Conservation (phyloP, 352 stramenopile genomes). For the Phytophthora agathidicida region DNA sequence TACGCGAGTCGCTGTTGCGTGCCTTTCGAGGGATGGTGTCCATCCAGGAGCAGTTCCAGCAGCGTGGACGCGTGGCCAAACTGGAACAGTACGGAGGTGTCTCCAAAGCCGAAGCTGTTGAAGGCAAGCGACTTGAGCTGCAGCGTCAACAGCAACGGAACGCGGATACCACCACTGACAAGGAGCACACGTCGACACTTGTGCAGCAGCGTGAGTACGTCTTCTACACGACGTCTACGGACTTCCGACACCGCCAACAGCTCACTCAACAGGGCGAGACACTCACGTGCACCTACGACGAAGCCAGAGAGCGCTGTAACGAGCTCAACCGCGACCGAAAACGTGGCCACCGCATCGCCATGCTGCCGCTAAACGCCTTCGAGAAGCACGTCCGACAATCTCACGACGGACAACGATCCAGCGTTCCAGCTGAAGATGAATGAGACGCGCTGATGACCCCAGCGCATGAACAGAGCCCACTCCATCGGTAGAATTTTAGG, state of each 20-base stretch:
- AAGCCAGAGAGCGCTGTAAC: constrained; percentile 49
- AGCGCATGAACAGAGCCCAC: constrained; percentile 1
- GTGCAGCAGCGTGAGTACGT: constrained; percentile 49
- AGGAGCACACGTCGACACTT: neutral
- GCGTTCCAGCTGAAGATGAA: constrained; percentile 6
- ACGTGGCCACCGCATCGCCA: constrained; percentile 52
- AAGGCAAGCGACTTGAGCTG: constrained; percentile 24
- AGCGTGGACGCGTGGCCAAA: constrained; percentile 32
- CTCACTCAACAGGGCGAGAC: constrained; percentile 58
- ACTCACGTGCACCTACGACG: constrained; percentile 55
- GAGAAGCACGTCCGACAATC: constrained; percentile 34
- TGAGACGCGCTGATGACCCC: constrained; percentile 22
- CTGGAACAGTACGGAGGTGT: constrained; percentile 46
- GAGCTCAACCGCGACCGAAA: constrained; percentile 55
- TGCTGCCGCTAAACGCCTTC: constrained; percentile 55
- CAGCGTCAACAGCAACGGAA: constrained; percentile 3
- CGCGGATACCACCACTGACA: neutral
- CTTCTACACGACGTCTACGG: constrained; percentile 58
- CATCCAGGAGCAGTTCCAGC: constrained; percentile 55
- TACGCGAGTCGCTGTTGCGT: constrained; percentile 39
- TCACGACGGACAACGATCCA: constrained; percentile 16
- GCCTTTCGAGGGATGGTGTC: constrained; percentile 68
- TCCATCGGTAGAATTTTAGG: constrained; percentile 4
- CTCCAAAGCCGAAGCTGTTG: constrained; percentile 45
- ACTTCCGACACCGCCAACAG: constrained; percentile 65